phyloP scores from a whole-genome alignment of 2,329 filamentous ascomycete species.

The Penicillium brasilianum region DNA sequence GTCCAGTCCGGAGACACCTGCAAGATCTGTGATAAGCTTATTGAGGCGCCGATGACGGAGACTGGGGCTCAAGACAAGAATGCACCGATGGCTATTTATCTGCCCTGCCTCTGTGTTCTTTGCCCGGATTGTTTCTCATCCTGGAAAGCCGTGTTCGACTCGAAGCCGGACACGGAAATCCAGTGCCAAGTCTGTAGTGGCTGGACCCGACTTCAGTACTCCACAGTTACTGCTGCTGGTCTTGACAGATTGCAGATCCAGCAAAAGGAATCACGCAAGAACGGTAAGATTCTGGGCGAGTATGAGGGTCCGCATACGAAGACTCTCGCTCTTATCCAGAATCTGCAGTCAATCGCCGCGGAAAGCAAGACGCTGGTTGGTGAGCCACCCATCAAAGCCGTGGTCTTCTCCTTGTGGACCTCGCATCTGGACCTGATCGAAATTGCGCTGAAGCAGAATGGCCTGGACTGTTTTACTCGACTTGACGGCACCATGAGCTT shows the following conservation, averaged over 20 bases:
- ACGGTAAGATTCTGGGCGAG: slow-evolving; percentile 64
- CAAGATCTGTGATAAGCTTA: slow-evolving; percentile 68
- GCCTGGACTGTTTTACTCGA: slow-evolving; percentile 68
- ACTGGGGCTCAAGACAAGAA: slow-evolving; percentile 58
- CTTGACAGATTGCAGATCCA: slow-evolving; percentile 60
- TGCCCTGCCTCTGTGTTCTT: slow-evolving; percentile 83
- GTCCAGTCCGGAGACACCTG: slow-evolving; percentile 79
- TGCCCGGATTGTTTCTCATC: slow-evolving; percentile 73
- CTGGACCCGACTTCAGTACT: slow-evolving; percentile 67
- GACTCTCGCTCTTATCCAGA: slow-evolving; percentile 78
- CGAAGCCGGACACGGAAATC: slow-evolving; percentile 54
- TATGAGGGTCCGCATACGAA: slow-evolving; percentile 93
- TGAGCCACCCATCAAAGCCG: slow-evolving; percentile 83
- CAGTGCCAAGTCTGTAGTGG: slow-evolving; percentile 72
- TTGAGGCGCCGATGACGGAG: slow-evolving; percentile 60
- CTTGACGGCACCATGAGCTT: slow-evolving; percentile 90
- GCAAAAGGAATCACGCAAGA: slow-evolving; percentile 47
- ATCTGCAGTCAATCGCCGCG: slow-evolving; percentile 68
- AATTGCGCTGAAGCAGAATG: slow-evolving; percentile 69
- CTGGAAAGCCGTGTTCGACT: slow-evolving; percentile 61
- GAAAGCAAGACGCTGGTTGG: slow-evolving; percentile 59
- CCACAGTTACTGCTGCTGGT: slow-evolving; percentile 68
- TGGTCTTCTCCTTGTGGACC: slow-evolving; percentile 97
- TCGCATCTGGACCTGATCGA: slow-evolving; percentile 91
- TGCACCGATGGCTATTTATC: slow-evolving; percentile 71